These are phyloP conservation scores for Aspergillus japonicus DNA, from an alignment of 2,329 filamentous ascomycete genomes.

Conservation along the genomic window DNA sequence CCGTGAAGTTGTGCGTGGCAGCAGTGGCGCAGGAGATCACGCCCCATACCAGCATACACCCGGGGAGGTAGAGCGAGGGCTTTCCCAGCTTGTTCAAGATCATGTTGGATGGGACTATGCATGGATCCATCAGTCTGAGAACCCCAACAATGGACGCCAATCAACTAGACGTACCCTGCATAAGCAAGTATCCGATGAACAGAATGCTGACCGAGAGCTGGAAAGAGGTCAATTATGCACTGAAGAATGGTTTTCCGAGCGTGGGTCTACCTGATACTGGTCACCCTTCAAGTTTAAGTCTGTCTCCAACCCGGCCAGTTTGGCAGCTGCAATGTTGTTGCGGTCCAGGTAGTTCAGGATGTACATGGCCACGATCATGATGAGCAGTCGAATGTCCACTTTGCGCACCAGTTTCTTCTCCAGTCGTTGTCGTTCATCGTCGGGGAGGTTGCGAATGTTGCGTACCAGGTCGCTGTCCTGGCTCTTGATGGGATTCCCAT, in stretches of 20 bases:
- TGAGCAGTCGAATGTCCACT: background rate
- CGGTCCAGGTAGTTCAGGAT: slow-evolving; percentile 42
- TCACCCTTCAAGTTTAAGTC: slow-evolving; percentile 33
- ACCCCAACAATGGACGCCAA: too few species aligned
- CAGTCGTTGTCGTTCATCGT: background rate
- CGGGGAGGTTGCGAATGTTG: too few species aligned
- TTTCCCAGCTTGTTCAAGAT: slow-evolving; percentile 48
- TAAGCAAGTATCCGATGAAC: slow-evolving; percentile 49
- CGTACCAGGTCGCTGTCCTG: too few species aligned
- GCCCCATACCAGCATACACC: slow-evolving; percentile 58
- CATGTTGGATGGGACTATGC: slow-evolving; percentile 46
- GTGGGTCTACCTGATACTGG: background rate
- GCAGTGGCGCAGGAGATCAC: slow-evolving; percentile 60
- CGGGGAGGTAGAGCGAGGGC: slow-evolving; percentile 45
- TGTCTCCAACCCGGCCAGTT: slow-evolving; percentile 39
- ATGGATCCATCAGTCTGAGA: too few species aligned
- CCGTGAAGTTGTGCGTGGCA: slow-evolving; percentile 34
- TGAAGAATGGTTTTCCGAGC: slow-evolving; percentile 23
- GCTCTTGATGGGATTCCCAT: too few species aligned
- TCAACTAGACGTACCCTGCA: slow-evolving; percentile 27
- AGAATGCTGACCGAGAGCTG: slow-evolving; percentile 47
- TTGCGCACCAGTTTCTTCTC: background rate
- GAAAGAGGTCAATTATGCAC: too few species aligned
- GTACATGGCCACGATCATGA: slow-evolving; percentile 25
- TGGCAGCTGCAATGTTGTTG: slow-evolving; percentile 43